These are phyloP conservation scores for Colletotrichum melonis DNA, from an alignment of 2,329 filamentous ascomycete genomes.

Conservation along the genomic window DNA sequence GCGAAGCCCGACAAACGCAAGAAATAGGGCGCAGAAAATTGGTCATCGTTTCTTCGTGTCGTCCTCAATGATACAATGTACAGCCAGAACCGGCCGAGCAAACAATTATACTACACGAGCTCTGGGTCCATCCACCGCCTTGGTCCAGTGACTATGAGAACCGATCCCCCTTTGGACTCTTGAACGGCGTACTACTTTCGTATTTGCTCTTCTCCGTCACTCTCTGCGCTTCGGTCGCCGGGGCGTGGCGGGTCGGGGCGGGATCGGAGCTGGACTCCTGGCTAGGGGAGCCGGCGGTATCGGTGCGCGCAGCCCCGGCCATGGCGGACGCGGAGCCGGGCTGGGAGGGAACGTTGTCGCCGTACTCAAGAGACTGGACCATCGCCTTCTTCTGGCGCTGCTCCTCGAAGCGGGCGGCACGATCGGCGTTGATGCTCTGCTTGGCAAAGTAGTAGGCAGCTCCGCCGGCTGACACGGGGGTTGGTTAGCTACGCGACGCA, in stretches of 20 bases:
- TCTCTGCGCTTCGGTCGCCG: slow-evolving; percentile 74
- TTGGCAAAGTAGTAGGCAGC: slow-evolving; percentile 98
- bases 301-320: slow-evolving; percentile 66
- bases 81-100: slow-evolving; percentile 3
- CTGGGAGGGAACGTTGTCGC: slow-evolving; percentile 48
- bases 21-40: slow-evolving; percentile 1
- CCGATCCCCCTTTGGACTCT: slow-evolving; percentile 85
- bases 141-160: slow-evolving; percentile 65
- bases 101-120: slow-evolving; percentile 29
- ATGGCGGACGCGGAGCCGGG: slow-evolving; percentile 49
- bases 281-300: slow-evolving; percentile 71
- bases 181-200: slow-evolving; percentile 81
- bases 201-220: slow-evolving; percentile 88
- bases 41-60: slow-evolving; percentile 22
- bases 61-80: slow-evolving; percentile 27
- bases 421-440: slow-evolving; percentile 91
- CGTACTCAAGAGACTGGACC: slow-evolving; percentile 65
- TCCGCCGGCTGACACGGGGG: slow-evolving; percentile 74
- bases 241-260: slow-evolving; percentile 86
- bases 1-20: not conserved
- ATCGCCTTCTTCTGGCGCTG: slow-evolving; percentile 72
- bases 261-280: slow-evolving; percentile 81
- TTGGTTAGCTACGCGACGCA: slow-evolving; percentile 8
- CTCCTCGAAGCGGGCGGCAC: slow-evolving; percentile 76
- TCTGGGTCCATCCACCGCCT: not conserved